Evolutionary conservation across 2,329 filamentous ascomycete species (phyloP), one percentile per base, ranked within the genome.

Genomic region (Fusarium sp.): DNA sequence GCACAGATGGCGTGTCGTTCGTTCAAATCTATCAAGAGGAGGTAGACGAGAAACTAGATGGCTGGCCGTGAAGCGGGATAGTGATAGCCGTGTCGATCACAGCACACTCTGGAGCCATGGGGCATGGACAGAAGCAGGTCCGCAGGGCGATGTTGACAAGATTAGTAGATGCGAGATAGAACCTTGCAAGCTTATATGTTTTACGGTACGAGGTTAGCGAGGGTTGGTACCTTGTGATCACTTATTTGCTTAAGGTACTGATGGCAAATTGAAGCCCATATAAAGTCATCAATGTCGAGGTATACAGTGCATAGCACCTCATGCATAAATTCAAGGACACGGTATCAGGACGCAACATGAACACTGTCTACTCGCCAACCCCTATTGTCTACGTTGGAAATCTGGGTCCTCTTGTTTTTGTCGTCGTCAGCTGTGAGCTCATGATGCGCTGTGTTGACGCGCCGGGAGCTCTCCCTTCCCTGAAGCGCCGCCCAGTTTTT

Each of bases 341-440:
- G 57, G 69, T 70, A 61, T 50, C 36, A 44, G 41, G 53, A 58
- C 44, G n/a, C 18, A n/a, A 44, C 42, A 48, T 45, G 30, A 53
- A 42, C 50, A 64, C 58, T 69, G 62, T 72, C 63, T 36, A 45
- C 35, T 45, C 8, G 15, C 24, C 24, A 57, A 22, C 41, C 42
- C 62, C 50, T 20, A 28, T 58, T 32, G 15, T 26, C 15, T 12
- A 51, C 24, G 24, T 54, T 26, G 32, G 48, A 72, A 73, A 41
- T 73, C 56, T 54, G 55, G 54, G 55, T 38, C 59, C 24, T 24
- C 35, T 61, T 61, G 63, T 56, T 53, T 41, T 56, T 59, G 51
- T 51, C 56, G 70, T 73, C 67, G 58, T 72, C 67, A 74, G 70
- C 71, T 30, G 54, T 73, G 60, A 62, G 42, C 65, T 71, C 70